These are phyloP conservation scores for Kwoniella shivajii DNA, from an alignment of 1,284 basidiomycete genomes.

Conservation along the genomic window DNA sequence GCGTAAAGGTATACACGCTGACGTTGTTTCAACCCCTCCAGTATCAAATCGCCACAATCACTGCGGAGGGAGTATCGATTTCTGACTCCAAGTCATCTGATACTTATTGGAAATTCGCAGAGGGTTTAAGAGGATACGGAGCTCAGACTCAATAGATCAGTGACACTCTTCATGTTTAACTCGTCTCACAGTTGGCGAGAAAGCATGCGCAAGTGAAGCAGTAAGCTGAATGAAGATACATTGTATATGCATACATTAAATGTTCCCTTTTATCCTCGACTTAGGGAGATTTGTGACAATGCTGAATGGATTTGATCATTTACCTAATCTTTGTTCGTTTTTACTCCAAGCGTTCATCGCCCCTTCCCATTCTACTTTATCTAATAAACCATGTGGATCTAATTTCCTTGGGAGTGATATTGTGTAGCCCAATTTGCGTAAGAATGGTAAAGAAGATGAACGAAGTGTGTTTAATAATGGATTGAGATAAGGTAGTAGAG, in stretches of 20 bases:
- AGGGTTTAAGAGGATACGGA: slow-evolving; percentile 69
- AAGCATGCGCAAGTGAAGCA: neutral
- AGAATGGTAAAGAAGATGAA: slow-evolving; percentile 18
- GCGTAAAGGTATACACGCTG: too few species aligned
- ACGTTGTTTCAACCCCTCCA: too few species aligned
- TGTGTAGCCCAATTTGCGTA: slow-evolving; percentile 18
- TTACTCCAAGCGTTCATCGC: slow-evolving; percentile 22
- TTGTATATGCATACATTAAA: slow-evolving; percentile 7
- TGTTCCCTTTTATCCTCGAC: too few species aligned
- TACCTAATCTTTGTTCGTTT: slow-evolving; percentile 25
- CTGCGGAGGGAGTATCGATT: slow-evolving; percentile 73
- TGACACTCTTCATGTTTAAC: neutral
- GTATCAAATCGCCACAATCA: slow-evolving; percentile 95
- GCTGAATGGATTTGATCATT: slow-evolving; percentile 10
- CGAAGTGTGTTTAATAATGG: slow-evolving; percentile 14
- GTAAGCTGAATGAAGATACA: neutral
- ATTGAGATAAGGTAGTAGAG: slow-evolving; percentile 17
- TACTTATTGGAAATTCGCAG: slow-evolving; percentile 90
- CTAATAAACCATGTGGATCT: slow-evolving; percentile 4
- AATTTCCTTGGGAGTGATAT: slow-evolving; percentile 7
- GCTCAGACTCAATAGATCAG: slow-evolving; percentile 67
- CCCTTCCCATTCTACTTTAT: slow-evolving; percentile 25
- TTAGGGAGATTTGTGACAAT: too few species aligned
- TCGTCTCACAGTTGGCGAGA: neutral
- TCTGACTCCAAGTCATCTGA: slow-evolving; percentile 75